Evolutionary conservation across 305 asterid genomes (phyloP).

Genomic region (Ajuga reptans): DNA sequence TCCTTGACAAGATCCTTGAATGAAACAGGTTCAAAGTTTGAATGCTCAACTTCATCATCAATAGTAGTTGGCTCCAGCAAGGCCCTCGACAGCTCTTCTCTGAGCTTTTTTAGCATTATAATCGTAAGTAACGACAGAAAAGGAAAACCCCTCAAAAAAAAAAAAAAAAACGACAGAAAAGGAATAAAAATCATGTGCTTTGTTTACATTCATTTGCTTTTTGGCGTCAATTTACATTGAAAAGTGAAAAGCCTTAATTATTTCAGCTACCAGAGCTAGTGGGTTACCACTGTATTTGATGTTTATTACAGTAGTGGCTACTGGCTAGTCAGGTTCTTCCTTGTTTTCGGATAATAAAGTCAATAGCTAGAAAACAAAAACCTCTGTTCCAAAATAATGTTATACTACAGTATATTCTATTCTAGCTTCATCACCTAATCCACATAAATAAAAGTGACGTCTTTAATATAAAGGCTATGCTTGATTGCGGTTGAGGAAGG

Average conservation of each 20-base stretch:
- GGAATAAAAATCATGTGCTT: constrained; percentile 5
- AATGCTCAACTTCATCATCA: constrained; percentile 26
- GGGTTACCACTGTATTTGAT: background rate
- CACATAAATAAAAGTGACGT: too few species aligned
- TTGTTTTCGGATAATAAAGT: constrained; percentile 3
- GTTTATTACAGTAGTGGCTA: background rate
- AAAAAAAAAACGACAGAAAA: too few species aligned
- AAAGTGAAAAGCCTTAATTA: constrained; percentile 12
- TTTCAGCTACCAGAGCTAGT: constrained; percentile 3
- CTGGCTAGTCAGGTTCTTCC: background rate
- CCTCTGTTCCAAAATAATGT: background rate
- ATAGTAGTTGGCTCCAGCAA: constrained; percentile 46
- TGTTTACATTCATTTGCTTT: constrained; percentile 2
- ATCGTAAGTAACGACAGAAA: constrained; percentile 21
- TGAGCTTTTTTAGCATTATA: constrained; percentile 54
- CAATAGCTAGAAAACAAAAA: background rate
- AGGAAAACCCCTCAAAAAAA: too few species aligned
- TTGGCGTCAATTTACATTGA: background rate
- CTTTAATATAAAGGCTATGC: too few species aligned
- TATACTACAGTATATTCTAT: too few species aligned
- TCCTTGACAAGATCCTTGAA: constrained; percentile 73
- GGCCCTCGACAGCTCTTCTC: constrained; percentile 81
- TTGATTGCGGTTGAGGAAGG: too few species aligned
- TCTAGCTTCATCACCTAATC: too few species aligned
- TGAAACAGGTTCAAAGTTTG: constrained; percentile 35